Base-by-base conservation (phyloP, 2,329 filamentous ascomycete genomes). In the Aspergillus sp. region DNA sequence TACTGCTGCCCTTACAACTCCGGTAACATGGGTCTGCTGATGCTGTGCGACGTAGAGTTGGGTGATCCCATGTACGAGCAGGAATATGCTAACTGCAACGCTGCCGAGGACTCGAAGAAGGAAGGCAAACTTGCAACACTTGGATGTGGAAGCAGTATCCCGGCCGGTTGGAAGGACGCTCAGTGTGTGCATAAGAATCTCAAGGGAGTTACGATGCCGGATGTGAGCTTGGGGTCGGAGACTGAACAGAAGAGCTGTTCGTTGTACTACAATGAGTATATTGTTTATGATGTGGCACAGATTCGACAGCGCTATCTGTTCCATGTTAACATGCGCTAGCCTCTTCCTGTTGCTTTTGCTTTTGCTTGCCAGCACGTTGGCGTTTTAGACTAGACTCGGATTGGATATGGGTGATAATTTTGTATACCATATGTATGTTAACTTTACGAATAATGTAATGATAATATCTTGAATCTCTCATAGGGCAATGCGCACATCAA, bases 1-100 rank as follows among this genome's bases (percentile, higher is more conserved):
- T 95, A 95, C 70, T 93, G 88, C 63, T 78, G 67, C 45, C 64
- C 81, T 0, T 63, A 69, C 54, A 77, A 72, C 50, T 86, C 84
- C n/a, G 79, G 77, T n/a, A 79, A 81, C 17, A 81, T 83, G 19
- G 89, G 83, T 0, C 74, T 95, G 3, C 73, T 95, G 3, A 76
- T 95, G 15, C 82, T 95, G 1, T 94, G 89, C 59, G 89, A 95
- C 60, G 88, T 87, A 3, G 85, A 90, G 67, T 77, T 95, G 2
- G 89, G 90, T 5, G 69, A 83, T 30, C 88, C 88, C 0, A 83
- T 91, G 72, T 78, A 85, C 49, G 75, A 83, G 57, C 74, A 90
- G 2, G 73, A 69, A 0, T 0, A 71, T 10, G 66, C 80, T 1
- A 79, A 79, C 17, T 88, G 81, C 60, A 67, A 72, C 6, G 89